Conservation (phyloP, 768 basidiomycete species). For the Amanita pseudoporphyria region DNA sequence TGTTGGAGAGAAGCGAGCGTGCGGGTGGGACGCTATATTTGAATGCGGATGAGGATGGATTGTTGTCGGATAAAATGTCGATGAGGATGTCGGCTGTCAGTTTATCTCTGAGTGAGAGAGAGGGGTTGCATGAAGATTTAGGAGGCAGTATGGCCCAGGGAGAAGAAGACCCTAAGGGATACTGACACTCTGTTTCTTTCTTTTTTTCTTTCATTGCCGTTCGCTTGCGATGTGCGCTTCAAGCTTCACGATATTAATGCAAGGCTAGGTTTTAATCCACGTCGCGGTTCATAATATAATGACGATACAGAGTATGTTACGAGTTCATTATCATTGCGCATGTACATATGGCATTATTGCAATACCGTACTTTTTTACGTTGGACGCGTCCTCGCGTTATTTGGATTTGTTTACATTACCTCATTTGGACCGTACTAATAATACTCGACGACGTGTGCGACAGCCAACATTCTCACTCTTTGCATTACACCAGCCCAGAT, state of each 20-base stretch:
- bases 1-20: slow-evolving; percentile 52
- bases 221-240: neutral
- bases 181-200: neutral
- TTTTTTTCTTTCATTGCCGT: neutral
- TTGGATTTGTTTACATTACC: neutral
- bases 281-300: too few species aligned
- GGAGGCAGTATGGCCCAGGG: neutral
- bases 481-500: too few species aligned
- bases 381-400: slow-evolving; percentile 6
- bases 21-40: slow-evolving; percentile 72
- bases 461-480: too few species aligned
- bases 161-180: neutral
- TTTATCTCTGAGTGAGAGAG: neutral
- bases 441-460: neutral
- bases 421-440: slow-evolving; percentile 4
- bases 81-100: neutral
- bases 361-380: neutral
- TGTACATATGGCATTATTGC: too few species aligned
- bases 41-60: slow-evolving; percentile 22
- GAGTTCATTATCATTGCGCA: too few species aligned
- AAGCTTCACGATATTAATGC: too few species aligned
- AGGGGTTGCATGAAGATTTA: neutral
- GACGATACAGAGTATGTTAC: too few species aligned
- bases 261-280: too few species aligned
- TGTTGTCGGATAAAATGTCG: slow-evolving; percentile 32